A percentile compares a stretch with the other conserved stretches of the same genome.
Conservation (phyloP, 495 filamentous ascomycete species). For the Talaromyces proteolyticus region DNA sequence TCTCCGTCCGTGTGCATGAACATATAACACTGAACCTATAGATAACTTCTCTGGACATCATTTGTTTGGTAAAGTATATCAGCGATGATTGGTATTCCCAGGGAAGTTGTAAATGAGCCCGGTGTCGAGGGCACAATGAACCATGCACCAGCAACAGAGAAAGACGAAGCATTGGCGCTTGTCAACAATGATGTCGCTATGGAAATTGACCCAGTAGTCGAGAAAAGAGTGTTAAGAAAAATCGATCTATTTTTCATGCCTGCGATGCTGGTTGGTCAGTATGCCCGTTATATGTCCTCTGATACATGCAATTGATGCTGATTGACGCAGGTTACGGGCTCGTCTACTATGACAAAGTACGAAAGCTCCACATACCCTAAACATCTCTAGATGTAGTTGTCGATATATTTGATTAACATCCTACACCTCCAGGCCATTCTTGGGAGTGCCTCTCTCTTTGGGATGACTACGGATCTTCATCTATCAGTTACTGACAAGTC, state of each 20-base stretch:
- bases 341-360: constrained; percentile 74
- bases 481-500: constrained; percentile 46
- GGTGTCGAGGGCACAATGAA: too few species aligned
- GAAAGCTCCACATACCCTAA: constrained; percentile 4
- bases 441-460: constrained; percentile 65
- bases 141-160: constrained; percentile 16
- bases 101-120: background rate
- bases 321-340: constrained; percentile 51
- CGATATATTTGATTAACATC: background rate
- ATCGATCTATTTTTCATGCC: constrained; percentile 69
- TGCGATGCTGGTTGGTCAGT: constrained; percentile 58
- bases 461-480: constrained; percentile 64
- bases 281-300: background rate
- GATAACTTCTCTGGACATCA: too few species aligned
- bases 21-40: too few species aligned
- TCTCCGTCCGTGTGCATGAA: background rate
- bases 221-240: constrained; percentile 56
- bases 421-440: constrained; percentile 61
- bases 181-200: constrained; percentile 42
- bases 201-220: constrained; percentile 45
- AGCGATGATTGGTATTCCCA: background rate
- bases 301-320: background rate
- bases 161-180: constrained; percentile 40
- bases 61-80: too few species aligned
- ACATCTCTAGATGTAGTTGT: background rate